Evolutionary conservation across 441 rosid species (phyloP), one percentile per base, ranked within the genome.

Genomic region (Francoa sonchifolia): DNA sequence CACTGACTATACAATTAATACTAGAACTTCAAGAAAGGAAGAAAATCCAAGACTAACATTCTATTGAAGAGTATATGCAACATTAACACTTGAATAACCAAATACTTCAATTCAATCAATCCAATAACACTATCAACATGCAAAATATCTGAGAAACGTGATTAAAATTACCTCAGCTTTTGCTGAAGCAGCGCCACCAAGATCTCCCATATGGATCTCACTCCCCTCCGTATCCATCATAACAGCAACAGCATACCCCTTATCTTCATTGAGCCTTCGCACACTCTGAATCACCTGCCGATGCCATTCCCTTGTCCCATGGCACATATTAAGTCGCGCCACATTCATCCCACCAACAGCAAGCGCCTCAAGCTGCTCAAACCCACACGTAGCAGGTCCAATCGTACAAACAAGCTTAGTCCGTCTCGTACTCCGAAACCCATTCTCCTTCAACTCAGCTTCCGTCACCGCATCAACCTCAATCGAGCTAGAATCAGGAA

Each of bases 221-320:
- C 99, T 90, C 15, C 99, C 99, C 70, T 90, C 99, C 23, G 99
- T 92, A 40, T 92, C 99, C 96, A 90, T 86, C 99, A 90, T 83
- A 30, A 86, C 71, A 1, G 99, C 96, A 22, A 90, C 96, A 0
- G 96, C 95, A 35, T 60, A 86, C 0, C 99, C 99, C 63, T 86
- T 90, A 63, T 90, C 96, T 44, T 80, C 95, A 39, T 90, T 90
- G 54, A 90, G 68, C 47, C 63, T 73, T 55, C 95, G 52, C 1
- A 90, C 94, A 5, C 94, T 68, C 16, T 79, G 75, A 28, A 90
- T 83, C 33, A 90, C 94, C 8, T 46, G 39, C 3, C 64, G 72
- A 36, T 90, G 99, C 99, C 99, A 90, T 48, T 86, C 96, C 0
- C 80, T 73, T 0, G 95, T 75, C 0, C 95, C 94, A 40, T 92